phyloP scores from a whole-genome alignment of 768 basidiomycete species.

The Dictyophora rubrovolvata region DNA sequence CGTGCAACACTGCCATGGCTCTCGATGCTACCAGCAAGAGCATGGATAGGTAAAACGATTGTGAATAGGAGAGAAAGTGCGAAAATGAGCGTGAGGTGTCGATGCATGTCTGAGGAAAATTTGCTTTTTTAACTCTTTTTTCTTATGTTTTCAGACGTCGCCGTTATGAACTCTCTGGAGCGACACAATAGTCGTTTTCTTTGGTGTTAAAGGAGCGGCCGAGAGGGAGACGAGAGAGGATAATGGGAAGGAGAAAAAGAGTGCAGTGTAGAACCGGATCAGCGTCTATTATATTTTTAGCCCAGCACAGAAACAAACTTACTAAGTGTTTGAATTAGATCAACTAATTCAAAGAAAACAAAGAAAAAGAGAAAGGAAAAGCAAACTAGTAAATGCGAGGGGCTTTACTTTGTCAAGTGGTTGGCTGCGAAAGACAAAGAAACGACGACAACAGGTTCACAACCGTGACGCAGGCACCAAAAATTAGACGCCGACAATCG shows the following conservation, averaged over 20 bases:
- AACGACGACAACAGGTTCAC: background rate
- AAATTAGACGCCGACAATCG: no score
- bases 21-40: conserved; percentile 29
- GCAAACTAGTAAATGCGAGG: background rate
- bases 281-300: background rate
- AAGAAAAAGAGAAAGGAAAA: background rate
- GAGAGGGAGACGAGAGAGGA: background rate
- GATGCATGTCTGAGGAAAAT: background rate
- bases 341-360: background rate
- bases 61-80: conserved; percentile 55
- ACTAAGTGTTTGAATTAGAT: background rate
- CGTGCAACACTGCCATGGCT: conserved; percentile 43
- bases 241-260: background rate
- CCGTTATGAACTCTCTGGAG: background rate
- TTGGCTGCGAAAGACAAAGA: background rate
- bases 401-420: background rate
- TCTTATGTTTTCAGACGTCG: background rate
- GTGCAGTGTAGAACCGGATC: background rate
- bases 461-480: no score
- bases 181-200: background rate
- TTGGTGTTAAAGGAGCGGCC: background rate
- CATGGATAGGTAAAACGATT: conserved; percentile 39
- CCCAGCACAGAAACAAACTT: background rate
- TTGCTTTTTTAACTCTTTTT: background rate
- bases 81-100: conserved; percentile 30